Evolutionary conservation across 1,284 basidiomycete species (phyloP), one percentile per base, ranked within the genome.

Genomic region (Fomitopsis schrenkii): DNA sequence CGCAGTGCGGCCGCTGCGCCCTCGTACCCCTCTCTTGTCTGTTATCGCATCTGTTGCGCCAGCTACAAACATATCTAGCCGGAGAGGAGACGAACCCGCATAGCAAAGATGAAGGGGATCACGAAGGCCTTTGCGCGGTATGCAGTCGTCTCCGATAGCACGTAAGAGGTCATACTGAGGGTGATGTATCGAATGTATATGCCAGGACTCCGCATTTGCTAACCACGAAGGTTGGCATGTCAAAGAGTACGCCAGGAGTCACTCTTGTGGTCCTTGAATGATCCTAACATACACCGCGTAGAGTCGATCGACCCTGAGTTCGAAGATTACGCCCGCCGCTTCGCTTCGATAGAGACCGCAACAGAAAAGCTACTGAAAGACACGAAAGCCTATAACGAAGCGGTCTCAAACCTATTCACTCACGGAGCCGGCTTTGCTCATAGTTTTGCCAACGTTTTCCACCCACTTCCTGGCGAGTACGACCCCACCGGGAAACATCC

Each of bases 341-440:
- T 97, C 73, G 76, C 84, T 17, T 75, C 83, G 8, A 81, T 97
- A 67, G 95, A 98, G 76, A 78, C 85, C 60, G 88, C 93, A 15
- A 85, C 90, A 0, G 94, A 95, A 71, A 96, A 96, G 78, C 80
- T 99, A 63, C 76, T 94, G 67, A 98, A 98, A 78, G 96, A 99
- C 72, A 88, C 92, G 46, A 92, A 91, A 68, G 82, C 88, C 6
- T 98, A 95, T 77, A 86, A 87, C 9, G 95, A 98, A 59, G 84
- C 89, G 33, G 91, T 97, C 59, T 62, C 73, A 93, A 95, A 83
- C 60, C 86, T 99, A 59, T 88, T 99, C 72, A 86, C 85, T 3
- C 83, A 91, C 35, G 91, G 91, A 12, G 84, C 86, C 54, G 85
- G 86, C 57, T 97, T 93, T 72, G 87, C 88, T 1, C 81, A 82